phyloP scores from a whole-genome alignment of 2,329 filamentous ascomycete species.

The Penicillium sp. region DNA sequence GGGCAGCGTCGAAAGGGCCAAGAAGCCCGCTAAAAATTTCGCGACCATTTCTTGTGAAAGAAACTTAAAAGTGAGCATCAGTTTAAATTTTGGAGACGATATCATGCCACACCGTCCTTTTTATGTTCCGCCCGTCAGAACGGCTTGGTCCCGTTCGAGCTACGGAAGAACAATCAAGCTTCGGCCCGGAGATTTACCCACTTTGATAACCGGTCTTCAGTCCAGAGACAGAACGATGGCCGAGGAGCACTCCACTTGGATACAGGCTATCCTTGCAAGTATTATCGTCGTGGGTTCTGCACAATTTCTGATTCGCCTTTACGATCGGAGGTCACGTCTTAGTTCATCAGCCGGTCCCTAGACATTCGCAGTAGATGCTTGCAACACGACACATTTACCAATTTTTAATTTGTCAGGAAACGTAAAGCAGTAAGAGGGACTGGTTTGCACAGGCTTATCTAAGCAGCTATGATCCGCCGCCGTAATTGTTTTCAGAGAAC shows the following conservation, averaged over 20 bases:
- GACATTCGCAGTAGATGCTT: not conserved
- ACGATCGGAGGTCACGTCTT: not conserved
- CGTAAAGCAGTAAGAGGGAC: not conserved
- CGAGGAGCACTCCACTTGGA: not conserved
- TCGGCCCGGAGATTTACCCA: constrained; percentile 2
- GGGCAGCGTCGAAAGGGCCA: constrained; percentile 5
- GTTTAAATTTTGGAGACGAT: too few relatives aligned
- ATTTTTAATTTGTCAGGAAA: not conserved
- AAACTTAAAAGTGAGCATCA: too few relatives aligned
- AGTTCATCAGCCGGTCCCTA: not conserved
- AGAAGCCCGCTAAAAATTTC: not conserved
- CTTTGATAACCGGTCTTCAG: constrained; percentile 5
- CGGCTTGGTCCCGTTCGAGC: too few relatives aligned
- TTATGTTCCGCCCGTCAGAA: too few relatives aligned
- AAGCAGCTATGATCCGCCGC: not conserved
- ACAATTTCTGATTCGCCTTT: constrained; percentile 8
- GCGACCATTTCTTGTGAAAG: not conserved
- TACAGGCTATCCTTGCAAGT: not conserved
- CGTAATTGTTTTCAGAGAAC: not conserved
- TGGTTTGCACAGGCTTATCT: not conserved
- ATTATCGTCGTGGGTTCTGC: constrained; percentile 7
- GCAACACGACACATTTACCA: not conserved
- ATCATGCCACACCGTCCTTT: too few relatives aligned
- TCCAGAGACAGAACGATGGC: constrained; percentile 6
- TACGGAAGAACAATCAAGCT: not conserved